These are phyloP conservation scores for Fraxinus greggii DNA, from an alignment of 305 asterid species.

Conservation along the genomic window DNA sequence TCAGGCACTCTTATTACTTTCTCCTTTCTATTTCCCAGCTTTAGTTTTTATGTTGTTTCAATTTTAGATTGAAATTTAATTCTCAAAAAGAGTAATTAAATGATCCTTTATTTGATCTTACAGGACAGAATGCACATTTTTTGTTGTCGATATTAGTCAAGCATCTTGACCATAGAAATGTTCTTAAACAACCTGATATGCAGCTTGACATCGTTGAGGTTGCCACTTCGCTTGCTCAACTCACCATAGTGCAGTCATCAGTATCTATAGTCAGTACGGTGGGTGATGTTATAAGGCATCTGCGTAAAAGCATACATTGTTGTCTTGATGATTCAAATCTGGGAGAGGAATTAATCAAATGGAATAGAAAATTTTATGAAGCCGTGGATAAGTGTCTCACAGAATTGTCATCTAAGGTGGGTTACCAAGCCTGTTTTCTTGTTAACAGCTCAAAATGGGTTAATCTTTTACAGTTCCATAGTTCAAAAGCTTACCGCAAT, in stretches of 20 bases:
- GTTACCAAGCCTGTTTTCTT: conserved; percentile 11
- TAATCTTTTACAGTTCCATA: neutral
- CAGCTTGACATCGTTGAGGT: conserved; percentile 92
- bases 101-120: conserved; percentile 18
- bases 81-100: neutral
- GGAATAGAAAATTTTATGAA: conserved; percentile 74
- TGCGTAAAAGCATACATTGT: conserved; percentile 83
- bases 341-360: conserved; percentile 67
- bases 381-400: conserved; percentile 87
- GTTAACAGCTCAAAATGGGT: neutral
- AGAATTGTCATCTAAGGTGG: conserved; percentile 79
- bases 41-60: neutral
- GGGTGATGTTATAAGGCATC: conserved; percentile 85
- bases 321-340: conserved; percentile 71
- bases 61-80: neutral
- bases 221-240: conserved; percentile 64
- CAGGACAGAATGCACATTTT: conserved; percentile 87
- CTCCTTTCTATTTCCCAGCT: neutral
- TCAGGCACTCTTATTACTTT: conserved; percentile 45
- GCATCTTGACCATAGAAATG: conserved; percentile 94
- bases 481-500: neutral
- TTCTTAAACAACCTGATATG: conserved; percentile 85
- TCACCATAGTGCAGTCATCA: conserved; percentile 68
- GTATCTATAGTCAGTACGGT: conserved; percentile 81
- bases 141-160: conserved; percentile 82